Base-by-base conservation (phyloP, 1,284 basidiomycete genomes). In the Omphalotus olearius region DNA sequence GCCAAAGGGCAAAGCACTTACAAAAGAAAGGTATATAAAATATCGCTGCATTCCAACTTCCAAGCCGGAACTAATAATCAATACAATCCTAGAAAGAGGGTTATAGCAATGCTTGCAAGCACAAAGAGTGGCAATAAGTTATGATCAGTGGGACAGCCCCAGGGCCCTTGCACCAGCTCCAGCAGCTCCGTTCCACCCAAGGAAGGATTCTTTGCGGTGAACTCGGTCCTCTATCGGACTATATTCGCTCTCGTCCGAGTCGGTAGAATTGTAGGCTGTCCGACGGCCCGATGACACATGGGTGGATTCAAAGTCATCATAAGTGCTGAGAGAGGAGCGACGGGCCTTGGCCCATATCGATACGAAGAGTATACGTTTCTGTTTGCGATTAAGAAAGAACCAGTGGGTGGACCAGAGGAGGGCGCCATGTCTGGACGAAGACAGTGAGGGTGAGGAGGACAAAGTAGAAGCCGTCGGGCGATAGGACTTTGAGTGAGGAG, bases 371-470 rank as follows among this genome's bases (percentile, higher is more conserved):
- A 99, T 85, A 17, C 96, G 84, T 74, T 97, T 98, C 70, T 86
- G 73, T 66, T 93, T 96, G 65, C 88, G 82, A 74, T 95, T 97
- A 66, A 95, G 79, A 75, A 99, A 97, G 75, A 99, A 98, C 83
- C 93, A 97, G 66, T 98, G 93, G 13, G 92, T 94, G 33, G 91
- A 93, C 96, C 95, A 98, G 5, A 98, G 76, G 53, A 98, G 74
- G 4, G 93, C 89, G n/a, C 93, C 93, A 7, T 40, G 70, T 59
- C 42, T 66, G 67, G 35, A 69, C 59, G 53, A 62, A 62, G 9
- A 33, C 3, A 66, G 61, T 47, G 64, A 64, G 18, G 56, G 55
- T 42, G 58, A 57, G 5, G 67, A 60, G 11, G 70, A 64, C 23
- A 64, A 50, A 38, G 62, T 62, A 47, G 67, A 17, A 30, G 25